Base-by-base conservation (phyloP, 2,329 filamentous ascomycete genomes). In the Penicillium capsulatum region DNA sequence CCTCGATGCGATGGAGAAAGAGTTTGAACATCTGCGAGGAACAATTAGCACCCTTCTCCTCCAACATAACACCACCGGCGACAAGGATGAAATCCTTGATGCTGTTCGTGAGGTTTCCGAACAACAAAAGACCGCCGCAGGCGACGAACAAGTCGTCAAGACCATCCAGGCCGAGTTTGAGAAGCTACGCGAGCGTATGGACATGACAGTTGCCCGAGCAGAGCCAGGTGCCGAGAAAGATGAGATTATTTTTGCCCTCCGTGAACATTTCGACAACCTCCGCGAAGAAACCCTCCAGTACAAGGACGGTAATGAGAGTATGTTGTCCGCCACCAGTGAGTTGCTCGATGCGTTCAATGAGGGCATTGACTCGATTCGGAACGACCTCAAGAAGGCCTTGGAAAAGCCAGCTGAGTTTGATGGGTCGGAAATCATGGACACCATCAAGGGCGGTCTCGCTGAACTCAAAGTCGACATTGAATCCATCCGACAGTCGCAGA, bases 391-490 rank as follows among this genome's bases (percentile, higher is more conserved):
- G 48, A 83, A 83, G 57, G 75, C 92, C 11, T 73, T 80, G 15
- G 82, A 91, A 59, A 92, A 88, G 66, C 86, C 89, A 4, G 71
- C 80, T 0, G 89, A 94, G 54, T 76, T 91, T 64, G 90, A 84
- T 1, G 91, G 86, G 44, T 86, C 94, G 49, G 89, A 96, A 64
- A 90, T 96, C 36, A 73, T 96, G 1, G 86, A 95, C 44, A 87
- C 86, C 0, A 74, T 97, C 40, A 94, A 85, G 60, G 76, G 81
- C n/a, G 90, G 89, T 0, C 71, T 97, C 7, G 81, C 84, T 30
- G 77, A 76, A 27, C 75, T 97, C 11, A 81, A 82, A 37, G 75
- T 78, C 2, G 90, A 96, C 34, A 86, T 96, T 48, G 84, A 89
- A 40, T 74, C 75, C 14, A 73, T 96, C 27, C 84, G 85, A n/a